Conservation (phyloP, 1,284 basidiomycete genomes). For the Cryptococcus wingfieldii region DNA sequence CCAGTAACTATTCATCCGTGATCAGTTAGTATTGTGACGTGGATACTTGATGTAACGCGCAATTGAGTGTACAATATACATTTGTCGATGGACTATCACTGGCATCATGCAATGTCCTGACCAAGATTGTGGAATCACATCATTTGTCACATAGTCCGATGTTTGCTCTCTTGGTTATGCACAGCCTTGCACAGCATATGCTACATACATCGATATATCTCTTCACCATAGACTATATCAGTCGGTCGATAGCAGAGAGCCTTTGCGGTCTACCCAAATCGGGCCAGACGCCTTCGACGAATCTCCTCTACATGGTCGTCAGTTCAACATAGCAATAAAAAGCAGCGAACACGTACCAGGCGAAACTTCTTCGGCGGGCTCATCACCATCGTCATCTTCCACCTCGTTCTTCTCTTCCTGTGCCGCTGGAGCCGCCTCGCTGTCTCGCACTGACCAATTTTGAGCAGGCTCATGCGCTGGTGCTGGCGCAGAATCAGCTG, state of each 20-base stretch:
- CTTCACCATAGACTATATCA: no score
- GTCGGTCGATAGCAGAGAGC: no score
- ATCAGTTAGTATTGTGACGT: background rate
- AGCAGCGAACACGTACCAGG: constrained; percentile 30
- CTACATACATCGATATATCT: no score
- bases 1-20: constrained; percentile 28
- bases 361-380: constrained; percentile 39
- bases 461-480: constrained; percentile 9
- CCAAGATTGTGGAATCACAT: no score
- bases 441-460: constrained; percentile 3
- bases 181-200: no score
- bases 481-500: constrained; percentile 24
- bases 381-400: constrained; percentile 39
- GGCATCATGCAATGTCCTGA: background rate
- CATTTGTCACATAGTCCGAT: no score
- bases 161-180: no score
- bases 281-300: constrained; percentile 66
- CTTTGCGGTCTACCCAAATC: constrained; percentile 52
- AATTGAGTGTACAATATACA: constrained; percentile 1
- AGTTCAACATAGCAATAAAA: constrained; percentile 8
- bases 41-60: no score
- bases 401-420: constrained; percentile 31
- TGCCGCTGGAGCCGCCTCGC: background rate
- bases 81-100: background rate
- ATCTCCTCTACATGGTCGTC: constrained; percentile 64